Conservation (phyloP, 2,329 filamentous ascomycete genomes). For the Aureobasidium sp. region DNA sequence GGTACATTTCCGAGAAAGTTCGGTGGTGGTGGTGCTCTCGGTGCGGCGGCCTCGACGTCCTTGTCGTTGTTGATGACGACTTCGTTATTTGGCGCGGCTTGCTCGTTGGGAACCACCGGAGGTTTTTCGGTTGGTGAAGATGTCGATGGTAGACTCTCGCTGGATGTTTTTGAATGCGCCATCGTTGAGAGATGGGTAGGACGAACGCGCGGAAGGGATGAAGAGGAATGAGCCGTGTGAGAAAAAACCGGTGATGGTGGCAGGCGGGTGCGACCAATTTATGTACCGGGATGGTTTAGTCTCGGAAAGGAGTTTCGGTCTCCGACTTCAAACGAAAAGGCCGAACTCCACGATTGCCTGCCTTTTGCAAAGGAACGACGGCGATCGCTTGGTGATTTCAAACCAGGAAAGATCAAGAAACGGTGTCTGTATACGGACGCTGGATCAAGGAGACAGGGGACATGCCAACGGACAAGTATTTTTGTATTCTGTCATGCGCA, state of each 20-base stretch:
- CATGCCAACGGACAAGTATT: not conserved
- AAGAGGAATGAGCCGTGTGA: not conserved
- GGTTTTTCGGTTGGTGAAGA: slow-evolving; percentile 1
- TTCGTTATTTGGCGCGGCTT: not conserved
- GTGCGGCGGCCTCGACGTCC: slow-evolving; percentile 1
- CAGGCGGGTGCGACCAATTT: not conserved
- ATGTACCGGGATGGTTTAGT: not conserved
- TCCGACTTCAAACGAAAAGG: not conserved
- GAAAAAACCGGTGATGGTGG: not conserved
- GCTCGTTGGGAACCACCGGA: slow-evolving; percentile 5
- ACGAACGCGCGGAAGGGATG: not conserved
- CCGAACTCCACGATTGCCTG: not conserved
- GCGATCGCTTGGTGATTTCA: not conserved
- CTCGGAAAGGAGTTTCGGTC: not conserved
- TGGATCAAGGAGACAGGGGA: not conserved
- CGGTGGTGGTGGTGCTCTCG: not conserved
- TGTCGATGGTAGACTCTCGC: not conserved
- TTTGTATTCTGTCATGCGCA: not conserved
- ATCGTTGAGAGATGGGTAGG: not conserved
- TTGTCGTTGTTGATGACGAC: not conserved
- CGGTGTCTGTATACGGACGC: not conserved
- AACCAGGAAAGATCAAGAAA: not conserved
- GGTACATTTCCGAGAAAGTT: slow-evolving; percentile 21
- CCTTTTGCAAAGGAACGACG: not conserved
- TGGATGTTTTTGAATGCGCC: not conserved